Evolutionary conservation across 805 yeast genomes (phyloP).

Genomic region (Clavispora vitiphila): DNA sequence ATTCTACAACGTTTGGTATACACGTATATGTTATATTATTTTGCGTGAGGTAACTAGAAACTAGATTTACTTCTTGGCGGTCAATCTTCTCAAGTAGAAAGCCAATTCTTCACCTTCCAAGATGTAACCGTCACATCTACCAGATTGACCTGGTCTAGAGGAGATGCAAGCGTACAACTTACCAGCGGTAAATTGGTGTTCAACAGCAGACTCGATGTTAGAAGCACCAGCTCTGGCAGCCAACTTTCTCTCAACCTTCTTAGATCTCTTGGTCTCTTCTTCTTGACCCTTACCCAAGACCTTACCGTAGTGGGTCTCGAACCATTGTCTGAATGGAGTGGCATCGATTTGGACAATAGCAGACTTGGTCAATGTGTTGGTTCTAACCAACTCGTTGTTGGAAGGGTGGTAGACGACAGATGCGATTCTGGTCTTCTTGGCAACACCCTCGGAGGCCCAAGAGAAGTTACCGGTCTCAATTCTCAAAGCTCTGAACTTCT

Average conservation of each 20-base stretch:
- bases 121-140: conserved; percentile 99
- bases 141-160: conserved; percentile 99
- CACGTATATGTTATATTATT: conserved; percentile 2
- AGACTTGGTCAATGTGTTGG: conserved; percentile 98
- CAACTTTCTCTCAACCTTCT: conserved; percentile 83
- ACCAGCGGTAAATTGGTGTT: conserved; percentile 97
- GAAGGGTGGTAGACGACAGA: conserved; percentile 99
- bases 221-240: conserved; percentile 87
- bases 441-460: conserved; percentile 98
- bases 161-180: conserved; percentile 97
- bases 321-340: conserved; percentile 99
- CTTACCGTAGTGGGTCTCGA: conserved; percentile 96
- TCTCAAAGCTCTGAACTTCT: conserved; percentile 99
- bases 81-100: conserved; percentile 99
- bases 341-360: conserved; percentile 99
- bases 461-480: conserved; percentile 99
- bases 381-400: conserved; percentile 99
- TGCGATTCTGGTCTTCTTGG: conserved; percentile 98
- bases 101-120: conserved; percentile 99
- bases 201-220: conserved; percentile 84
- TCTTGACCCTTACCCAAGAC: conserved; percentile 70
- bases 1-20: background rate
- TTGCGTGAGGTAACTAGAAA: conserved; percentile 1
- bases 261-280: conserved; percentile 63
- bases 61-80: conserved; percentile 87